Base-by-base conservation (phyloP, 2,329 filamentous ascomycete genomes). In the Coniochaeta prunicola region DNA sequence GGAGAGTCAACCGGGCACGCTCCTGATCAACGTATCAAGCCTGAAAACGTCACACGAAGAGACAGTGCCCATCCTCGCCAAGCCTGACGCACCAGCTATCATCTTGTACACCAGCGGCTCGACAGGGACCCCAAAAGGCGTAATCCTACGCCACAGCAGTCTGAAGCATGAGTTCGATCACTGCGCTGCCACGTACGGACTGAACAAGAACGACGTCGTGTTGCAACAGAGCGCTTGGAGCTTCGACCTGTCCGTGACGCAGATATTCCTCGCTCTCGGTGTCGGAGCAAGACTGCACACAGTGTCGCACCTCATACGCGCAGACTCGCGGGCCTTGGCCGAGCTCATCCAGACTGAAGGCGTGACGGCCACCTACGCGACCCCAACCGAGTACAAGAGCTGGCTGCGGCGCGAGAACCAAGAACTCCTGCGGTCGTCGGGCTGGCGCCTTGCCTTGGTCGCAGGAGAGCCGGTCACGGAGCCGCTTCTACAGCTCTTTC, bases 111-210 rank as follows among this genome's bases (percentile, higher is more conserved):
- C 67, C 17, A 67, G 69, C 57, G 65, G 71, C 38, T 65, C 66
- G 7, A 69, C 73, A 10, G 67, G 71, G 40, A 66, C 48, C 0
- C 77, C 77, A 1, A 80, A 80, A 64, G 76, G 76, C 4, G 70
- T 79, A 19, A 45, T 69, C 1, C 60, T 77, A 10, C 59, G 48
- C 0, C 72, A 76, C 56, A 56, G 50, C 3, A 66, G 61, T 21
- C 59, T 77, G 2, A 40, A 62, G 3, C 72, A 71, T 59, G 60
- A 65, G 21, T 59, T 70, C 6, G 69, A 69, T 45, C 63, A 62
- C 2, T 64, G 61, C 15, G 59, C 53, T 9, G 36, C 55, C 8
- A 53, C 56, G 13, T 42, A 61, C n/a, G 59, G 59, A 7, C 50
- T 64, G 9, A 57, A 57, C 3, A 50, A 53, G 3, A 66, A 72